Percentiles rank a stretch among this genome's conserved stretches.
These are phyloP conservation scores for Strobilomyces dryophilus DNA, from an alignment of 768 basidiomycete species.

Conservation along the genomic window DNA sequence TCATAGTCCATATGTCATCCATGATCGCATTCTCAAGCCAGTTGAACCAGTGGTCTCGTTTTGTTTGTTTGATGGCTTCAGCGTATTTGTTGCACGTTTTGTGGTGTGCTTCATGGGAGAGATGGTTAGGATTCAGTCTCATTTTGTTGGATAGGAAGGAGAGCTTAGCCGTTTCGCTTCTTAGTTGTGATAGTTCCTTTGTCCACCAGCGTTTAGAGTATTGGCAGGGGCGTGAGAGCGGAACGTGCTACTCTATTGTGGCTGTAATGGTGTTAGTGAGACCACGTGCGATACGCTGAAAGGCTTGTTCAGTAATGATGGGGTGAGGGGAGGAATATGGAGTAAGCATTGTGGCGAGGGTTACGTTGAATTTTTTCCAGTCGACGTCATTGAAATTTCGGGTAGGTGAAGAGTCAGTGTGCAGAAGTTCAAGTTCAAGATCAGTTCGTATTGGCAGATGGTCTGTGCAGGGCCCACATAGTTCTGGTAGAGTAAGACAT, in stretches of 20 bases:
- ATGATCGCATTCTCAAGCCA: conserved; percentile 4
- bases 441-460: conserved; percentile 8
- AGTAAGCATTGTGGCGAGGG: not conserved
- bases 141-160: not conserved
- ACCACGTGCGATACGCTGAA: not conserved
- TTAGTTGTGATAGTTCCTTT: not conserved
- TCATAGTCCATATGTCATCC: not conserved
- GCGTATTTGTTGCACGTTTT: not conserved
- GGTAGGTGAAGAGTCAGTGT: not conserved
- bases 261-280: not conserved
- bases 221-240: not conserved
- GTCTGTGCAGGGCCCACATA: not conserved
- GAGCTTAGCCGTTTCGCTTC: not conserved
- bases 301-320: not conserved
- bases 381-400: not conserved
- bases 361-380: not conserved
- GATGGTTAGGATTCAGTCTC: not conserved
- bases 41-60: conserved; percentile 5
- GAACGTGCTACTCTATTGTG: not conserved
- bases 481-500: not conserved
- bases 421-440: fast-evolving
- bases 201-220: conserved; percentile 1
- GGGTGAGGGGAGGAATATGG: not conserved
- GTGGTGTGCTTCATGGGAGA: not conserved
- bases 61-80: not conserved